Percentiles rank a stretch among this genome's conserved stretches.
These are phyloP conservation scores for Lactarius deliciosus DNA, from an alignment of 768 basidiomycete species.

Conservation along the genomic window DNA sequence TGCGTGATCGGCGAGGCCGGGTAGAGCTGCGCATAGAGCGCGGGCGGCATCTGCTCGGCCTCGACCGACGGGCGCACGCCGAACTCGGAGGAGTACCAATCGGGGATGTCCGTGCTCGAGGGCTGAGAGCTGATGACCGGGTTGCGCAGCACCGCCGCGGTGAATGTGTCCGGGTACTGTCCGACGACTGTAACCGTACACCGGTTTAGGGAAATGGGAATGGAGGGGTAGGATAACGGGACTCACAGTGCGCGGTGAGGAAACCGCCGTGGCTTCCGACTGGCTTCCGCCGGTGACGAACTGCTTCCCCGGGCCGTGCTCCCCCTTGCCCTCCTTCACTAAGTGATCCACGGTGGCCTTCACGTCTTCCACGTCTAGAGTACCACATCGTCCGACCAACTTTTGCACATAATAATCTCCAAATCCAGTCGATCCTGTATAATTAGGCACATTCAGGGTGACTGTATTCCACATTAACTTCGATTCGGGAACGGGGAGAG, in stretches of 20 bases:
- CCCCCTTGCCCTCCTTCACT: conserved; percentile 30
- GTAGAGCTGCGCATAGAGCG: conserved; percentile 29
- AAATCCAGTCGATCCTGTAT: conserved; percentile 38
- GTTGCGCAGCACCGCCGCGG: conserved; percentile 37
- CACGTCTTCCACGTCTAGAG: conserved; percentile 39
- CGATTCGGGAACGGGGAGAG: conserved; percentile 6
- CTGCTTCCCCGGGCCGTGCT: conserved; percentile 30
- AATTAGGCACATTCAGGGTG: conserved; percentile 35
- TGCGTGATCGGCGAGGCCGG: conserved; percentile 34
- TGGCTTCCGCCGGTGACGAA: conserved; percentile 38
- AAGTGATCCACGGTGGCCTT: conserved; percentile 33
- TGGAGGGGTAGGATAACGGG: background rate
- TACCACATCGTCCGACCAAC: conserved; percentile 36
- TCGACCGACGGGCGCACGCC: conserved; percentile 21
- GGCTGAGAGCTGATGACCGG: conserved; percentile 37
- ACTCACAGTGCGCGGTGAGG: conserved; percentile 32
- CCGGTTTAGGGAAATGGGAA: background rate
- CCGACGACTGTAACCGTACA: conserved; percentile 31
- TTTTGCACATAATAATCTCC: conserved; percentile 35
- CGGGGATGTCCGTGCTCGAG: conserved; percentile 38
- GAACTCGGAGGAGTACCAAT: conserved; percentile 38
- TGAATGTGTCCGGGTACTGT: conserved; percentile 35
- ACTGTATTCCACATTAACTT: conserved; percentile 21
- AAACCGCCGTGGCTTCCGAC: conserved; percentile 40
- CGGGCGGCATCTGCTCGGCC: conserved; percentile 25